Evolutionary conservation across 2,329 filamentous ascomycete genomes (phyloP).

Genomic region (Hysterium pulicare): DNA sequence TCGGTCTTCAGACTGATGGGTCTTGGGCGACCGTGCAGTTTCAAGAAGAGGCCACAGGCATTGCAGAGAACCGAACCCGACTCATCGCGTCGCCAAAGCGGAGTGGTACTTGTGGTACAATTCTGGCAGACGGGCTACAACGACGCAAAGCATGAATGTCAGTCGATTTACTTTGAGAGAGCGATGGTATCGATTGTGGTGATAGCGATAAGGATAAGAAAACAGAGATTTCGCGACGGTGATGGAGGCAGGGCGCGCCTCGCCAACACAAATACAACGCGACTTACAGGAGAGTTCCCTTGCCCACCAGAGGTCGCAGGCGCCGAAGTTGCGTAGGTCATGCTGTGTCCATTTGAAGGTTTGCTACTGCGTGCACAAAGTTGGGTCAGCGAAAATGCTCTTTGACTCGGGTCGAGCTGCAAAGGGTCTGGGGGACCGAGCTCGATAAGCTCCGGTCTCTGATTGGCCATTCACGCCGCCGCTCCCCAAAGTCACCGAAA

Average conservation of each 20-base stretch:
- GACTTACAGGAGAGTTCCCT: constrained; percentile 57
- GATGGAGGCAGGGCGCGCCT: constrained; percentile 6
- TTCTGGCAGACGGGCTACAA: constrained; percentile 92
- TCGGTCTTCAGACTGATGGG: constrained; percentile 98
- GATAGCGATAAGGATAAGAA: constrained; percentile 47
- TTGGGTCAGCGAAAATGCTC: constrained; percentile 19
- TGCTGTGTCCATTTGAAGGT: constrained; percentile 49
- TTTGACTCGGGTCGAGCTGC: constrained; percentile 23
- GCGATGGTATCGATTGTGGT: constrained; percentile 33
- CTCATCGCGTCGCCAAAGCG: constrained; percentile 96
- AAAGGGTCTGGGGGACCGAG: no score
- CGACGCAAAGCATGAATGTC: constrained; percentile 46
- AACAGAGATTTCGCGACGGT: constrained; percentile 21
- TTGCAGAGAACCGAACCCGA: constrained; percentile 95
- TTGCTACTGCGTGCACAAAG: constrained; percentile 25
- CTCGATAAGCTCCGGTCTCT: constrained; percentile 23
- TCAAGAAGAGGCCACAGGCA: constrained; percentile 94
- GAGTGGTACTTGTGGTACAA: constrained; percentile 91
- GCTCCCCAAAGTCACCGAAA: background rate
- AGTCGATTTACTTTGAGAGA: constrained; percentile 37
- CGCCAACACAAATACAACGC: constrained; percentile 18
- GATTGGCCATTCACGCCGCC: no score
- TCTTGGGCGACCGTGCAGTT: constrained; percentile 87
- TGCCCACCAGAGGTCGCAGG: constrained; percentile 64
- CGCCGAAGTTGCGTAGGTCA: constrained; percentile 62